These are phyloP conservation scores for Echites panduratus DNA, from an alignment of 257 asterid species.

Conservation along the genomic window DNA sequence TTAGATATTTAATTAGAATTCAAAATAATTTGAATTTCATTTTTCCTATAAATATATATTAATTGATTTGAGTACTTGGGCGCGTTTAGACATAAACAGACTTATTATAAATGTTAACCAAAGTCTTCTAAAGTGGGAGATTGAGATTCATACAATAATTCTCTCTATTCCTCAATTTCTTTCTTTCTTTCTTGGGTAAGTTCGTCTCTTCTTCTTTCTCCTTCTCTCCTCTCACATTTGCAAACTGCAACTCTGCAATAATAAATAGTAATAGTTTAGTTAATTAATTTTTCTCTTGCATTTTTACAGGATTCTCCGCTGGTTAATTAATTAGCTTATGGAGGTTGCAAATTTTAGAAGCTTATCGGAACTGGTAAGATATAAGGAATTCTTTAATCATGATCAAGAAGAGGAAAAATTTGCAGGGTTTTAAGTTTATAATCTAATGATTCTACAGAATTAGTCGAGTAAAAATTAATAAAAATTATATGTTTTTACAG, in stretches of 20 bases:
- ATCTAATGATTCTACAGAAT: no score
- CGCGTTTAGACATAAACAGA: no score
- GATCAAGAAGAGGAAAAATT: no score
- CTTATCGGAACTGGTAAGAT: slow-evolving; percentile 53
- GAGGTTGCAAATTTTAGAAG: slow-evolving; percentile 47
- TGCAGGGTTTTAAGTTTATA: no score
- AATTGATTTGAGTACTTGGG: no score
- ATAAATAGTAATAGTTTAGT: no score
- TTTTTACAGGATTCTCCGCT: slow-evolving; percentile 8
- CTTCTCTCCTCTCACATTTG: background rate
- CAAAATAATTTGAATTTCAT: no score
- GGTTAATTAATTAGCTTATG: slow-evolving; percentile 16
- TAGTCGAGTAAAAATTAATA: no score
- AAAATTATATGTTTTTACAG: slow-evolving; percentile 29
- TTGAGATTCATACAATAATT: slow-evolving; percentile 20
- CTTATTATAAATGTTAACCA: slow-evolving; percentile 22
- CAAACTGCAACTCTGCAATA: background rate
- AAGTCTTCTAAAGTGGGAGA: slow-evolving; percentile 20
- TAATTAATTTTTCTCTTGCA: background rate
- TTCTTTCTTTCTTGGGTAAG: slow-evolving; percentile 18
- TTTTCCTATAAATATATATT: no score
- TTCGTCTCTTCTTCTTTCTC: slow-evolving; percentile 19
- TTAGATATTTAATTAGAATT: no score
- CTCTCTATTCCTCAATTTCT: no score
- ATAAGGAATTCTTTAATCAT: background rate